phyloP scores from a whole-genome alignment of 2,329 filamentous ascomycete species.

The Pseudopithomyces maydicus region DNA sequence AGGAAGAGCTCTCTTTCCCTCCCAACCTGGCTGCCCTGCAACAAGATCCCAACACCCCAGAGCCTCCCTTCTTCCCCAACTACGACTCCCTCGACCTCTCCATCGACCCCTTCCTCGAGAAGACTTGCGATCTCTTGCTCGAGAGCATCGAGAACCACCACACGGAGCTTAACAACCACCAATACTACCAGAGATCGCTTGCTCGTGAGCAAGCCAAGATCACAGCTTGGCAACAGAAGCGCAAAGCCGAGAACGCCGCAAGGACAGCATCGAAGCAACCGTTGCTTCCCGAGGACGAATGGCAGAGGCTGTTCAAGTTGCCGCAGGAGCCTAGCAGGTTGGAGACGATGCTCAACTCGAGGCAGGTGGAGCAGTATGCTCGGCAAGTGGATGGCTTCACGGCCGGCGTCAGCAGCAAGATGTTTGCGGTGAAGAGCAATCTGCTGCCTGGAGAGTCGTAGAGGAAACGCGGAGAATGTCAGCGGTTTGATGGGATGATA shows the following conservation, averaged over 20 bases:
- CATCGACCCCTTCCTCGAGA: conserved; percentile 97
- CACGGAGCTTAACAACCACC: conserved; percentile 98
- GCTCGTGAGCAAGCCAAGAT: conserved; percentile 96
- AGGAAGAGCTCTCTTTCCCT: conserved; percentile 74
- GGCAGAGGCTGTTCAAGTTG: conserved; percentile 97
- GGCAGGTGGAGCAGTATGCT: conserved; percentile 97
- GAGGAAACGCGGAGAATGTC: conserved; percentile 6
- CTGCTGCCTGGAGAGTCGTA: conserved; percentile 61
- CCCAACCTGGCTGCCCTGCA: conserved; percentile 78
- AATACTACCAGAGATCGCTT: conserved; percentile 93
- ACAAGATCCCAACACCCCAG: conserved; percentile 63
- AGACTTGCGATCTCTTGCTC: conserved; percentile 93
- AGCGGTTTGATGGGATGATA: conserved; percentile 33
- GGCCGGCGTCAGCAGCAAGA: conserved; percentile 88
- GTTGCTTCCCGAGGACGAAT: conserved; percentile 92
- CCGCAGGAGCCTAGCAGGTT: conserved; percentile 91
- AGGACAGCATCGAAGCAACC: conserved; percentile 85
- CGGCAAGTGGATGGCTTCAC: conserved; percentile 97
- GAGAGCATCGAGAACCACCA: conserved; percentile 98
- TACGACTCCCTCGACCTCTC: conserved; percentile 88
- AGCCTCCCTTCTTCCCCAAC: conserved; percentile 78
- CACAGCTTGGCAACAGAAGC: conserved; percentile 93
- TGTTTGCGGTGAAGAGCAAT: conserved; percentile 89
- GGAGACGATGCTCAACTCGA: conserved; percentile 91
- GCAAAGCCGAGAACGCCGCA: conserved; percentile 91